A percentile compares a stretch with the other conserved stretches of the same genome.
These are phyloP conservation scores for Hygrophoropsis aurantiaca DNA, from an alignment of 768 basidiomycete species.

Conservation along the genomic window DNA sequence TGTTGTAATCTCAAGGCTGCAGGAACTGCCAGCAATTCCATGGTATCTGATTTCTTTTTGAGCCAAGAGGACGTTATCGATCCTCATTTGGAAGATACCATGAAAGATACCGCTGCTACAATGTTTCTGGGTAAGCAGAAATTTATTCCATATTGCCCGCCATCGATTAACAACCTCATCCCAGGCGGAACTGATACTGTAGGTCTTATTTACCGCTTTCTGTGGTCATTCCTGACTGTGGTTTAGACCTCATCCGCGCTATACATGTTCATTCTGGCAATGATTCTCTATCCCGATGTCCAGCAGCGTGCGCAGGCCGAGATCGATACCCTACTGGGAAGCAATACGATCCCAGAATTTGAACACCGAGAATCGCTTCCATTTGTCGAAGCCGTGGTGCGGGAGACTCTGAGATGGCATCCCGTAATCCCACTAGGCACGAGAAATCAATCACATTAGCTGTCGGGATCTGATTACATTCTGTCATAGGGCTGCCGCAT, in stretches of 20 bases:
- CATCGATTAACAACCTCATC: background rate
- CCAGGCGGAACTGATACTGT: conserved; percentile 26
- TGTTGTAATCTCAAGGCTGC: background rate
- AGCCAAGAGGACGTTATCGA: background rate
- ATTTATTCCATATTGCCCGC: background rate
- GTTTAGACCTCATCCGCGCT: conserved; percentile 24
- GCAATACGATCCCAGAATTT: conserved; percentile 21
- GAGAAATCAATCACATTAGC: background rate
- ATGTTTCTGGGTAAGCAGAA: background rate
- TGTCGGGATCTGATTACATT: background rate
- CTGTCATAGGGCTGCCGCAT: conserved; percentile 21
- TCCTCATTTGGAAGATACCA: background rate
- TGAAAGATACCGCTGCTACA: background rate
- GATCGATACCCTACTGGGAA: conserved; percentile 25
- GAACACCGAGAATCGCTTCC: conserved; percentile 31
- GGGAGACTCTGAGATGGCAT: conserved; percentile 31
- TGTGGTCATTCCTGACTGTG: background rate
- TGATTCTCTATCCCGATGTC: conserved; percentile 25
- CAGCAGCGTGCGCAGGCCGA: conserved; percentile 25
- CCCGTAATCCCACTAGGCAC: conserved; percentile 24
- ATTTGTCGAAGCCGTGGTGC: conserved; percentile 41
- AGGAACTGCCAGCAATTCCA: background rate
- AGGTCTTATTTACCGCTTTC: background rate
- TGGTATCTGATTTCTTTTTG: background rate
- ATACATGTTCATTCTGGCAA: conserved; percentile 24